A percentile compares a stretch with the other conserved stretches of the same genome.
phyloP scores from a whole-genome alignment of 2,329 filamentous ascomycete species.

The Alternaria novae-zelandiae region DNA sequence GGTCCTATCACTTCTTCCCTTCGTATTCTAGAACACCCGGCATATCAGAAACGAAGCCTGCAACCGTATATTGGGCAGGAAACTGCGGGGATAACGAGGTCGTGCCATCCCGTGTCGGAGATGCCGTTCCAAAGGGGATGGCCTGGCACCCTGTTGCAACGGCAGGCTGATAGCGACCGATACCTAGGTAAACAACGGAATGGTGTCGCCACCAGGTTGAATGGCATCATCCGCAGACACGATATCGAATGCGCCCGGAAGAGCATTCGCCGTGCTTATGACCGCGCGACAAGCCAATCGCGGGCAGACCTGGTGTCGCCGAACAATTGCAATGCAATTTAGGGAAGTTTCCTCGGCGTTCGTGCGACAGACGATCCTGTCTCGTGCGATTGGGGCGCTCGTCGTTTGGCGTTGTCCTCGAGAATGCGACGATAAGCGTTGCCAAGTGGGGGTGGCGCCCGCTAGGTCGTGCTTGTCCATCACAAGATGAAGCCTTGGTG shows the following conservation, averaged over 20 bases:
- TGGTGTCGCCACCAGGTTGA: background rate
- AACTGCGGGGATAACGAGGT: background rate
- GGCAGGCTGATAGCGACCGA: background rate
- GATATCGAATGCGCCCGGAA: background rate
- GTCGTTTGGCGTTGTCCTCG: background rate
- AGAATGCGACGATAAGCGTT: background rate
- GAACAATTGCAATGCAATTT: background rate
- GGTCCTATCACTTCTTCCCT: background rate
- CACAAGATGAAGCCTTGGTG: background rate
- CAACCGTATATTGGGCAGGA: background rate
- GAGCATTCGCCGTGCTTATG: background rate
- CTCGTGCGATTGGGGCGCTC: background rate
- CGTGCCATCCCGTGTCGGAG: background rate
- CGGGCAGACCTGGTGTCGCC: background rate
- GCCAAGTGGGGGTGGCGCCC: background rate
- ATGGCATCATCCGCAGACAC: slow-evolving; percentile 1
- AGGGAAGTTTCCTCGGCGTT: background rate
- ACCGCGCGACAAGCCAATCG: background rate
- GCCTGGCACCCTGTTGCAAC: background rate
- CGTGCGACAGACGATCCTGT: background rate
- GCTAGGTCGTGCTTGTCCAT: background rate
- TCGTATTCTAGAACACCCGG: background rate
- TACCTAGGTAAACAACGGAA: background rate
- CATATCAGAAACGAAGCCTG: background rate
- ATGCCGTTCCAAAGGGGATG: background rate